These are phyloP conservation scores for Sedum album DNA, from an alignment of 164 flowering plant genomes.

Conservation along the genomic window DNA sequence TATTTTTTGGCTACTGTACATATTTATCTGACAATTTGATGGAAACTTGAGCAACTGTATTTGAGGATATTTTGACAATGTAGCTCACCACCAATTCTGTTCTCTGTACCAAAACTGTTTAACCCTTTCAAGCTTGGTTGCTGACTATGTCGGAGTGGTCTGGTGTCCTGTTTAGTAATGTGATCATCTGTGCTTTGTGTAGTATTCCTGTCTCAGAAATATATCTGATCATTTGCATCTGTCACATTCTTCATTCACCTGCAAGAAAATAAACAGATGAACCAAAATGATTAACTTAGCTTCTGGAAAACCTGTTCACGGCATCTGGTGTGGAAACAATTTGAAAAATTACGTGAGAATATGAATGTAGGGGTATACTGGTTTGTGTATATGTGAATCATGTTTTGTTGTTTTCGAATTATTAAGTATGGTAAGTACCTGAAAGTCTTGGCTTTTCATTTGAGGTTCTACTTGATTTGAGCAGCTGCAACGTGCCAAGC, in stretches of 20 bases:
- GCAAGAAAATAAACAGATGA: not conserved
- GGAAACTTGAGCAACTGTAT: not conserved
- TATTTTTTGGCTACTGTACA: not conserved
- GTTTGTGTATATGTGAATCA: not conserved
- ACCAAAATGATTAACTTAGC: not conserved
- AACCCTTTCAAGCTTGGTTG: not conserved
- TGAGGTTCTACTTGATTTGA: conserved; percentile 6
- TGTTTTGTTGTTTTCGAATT: not conserved
- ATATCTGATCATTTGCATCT: not conserved
- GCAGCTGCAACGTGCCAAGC: conserved; percentile 7
- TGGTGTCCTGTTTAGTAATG: too few relatives aligned
- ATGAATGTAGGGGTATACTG: too few relatives aligned
- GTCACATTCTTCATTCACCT: conserved; percentile 6
- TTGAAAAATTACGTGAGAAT: too few relatives aligned
- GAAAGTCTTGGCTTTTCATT: not conserved
- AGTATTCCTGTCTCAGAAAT: too few relatives aligned
- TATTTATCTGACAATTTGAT: too few relatives aligned
- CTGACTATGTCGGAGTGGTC: too few relatives aligned
- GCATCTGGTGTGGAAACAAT: not conserved
- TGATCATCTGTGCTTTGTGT: too few relatives aligned
- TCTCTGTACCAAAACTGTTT: not conserved
- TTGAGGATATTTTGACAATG: not conserved
- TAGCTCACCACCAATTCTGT: not conserved
- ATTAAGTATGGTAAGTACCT: not conserved
- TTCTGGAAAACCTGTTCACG: not conserved